Evolutionary conservation across 2,329 filamentous ascomycete species (phyloP).

Genomic region (Fusarium liriodendri): DNA sequence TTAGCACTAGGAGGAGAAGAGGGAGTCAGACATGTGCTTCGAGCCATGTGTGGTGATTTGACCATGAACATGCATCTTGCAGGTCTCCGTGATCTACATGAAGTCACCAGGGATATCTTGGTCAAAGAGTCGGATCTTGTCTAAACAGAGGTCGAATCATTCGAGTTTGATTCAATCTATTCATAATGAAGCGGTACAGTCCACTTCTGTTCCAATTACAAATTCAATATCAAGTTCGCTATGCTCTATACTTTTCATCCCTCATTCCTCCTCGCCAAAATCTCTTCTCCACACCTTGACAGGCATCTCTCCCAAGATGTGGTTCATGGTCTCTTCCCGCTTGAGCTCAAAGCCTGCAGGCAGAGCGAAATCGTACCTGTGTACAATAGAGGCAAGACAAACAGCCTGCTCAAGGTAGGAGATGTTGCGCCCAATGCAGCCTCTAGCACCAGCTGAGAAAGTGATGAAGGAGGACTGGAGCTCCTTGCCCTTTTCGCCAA

Average conservation of each 20-base stretch:
- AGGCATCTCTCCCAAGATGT: background rate
- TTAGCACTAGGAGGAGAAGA: constrained; percentile 23
- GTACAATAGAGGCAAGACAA: background rate
- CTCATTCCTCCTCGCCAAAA: background rate
- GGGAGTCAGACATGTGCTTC: constrained; percentile 15
- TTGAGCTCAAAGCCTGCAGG: background rate
- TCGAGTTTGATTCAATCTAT: background rate
- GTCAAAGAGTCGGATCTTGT: background rate
- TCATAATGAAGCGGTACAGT: background rate
- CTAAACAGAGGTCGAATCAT: background rate
- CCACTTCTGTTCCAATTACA: background rate
- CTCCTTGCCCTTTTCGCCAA: constrained; percentile 1
- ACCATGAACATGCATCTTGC: constrained; percentile 34
- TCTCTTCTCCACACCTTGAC: constrained; percentile 4
- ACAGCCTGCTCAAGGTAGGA: constrained; percentile 2
- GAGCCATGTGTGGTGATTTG: constrained; percentile 21
- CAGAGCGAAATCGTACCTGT: background rate
- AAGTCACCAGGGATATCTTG: constrained; percentile 16
- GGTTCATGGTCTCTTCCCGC: background rate
- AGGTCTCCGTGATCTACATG: constrained; percentile 14
- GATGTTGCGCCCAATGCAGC: background rate
- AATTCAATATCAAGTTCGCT: background rate
- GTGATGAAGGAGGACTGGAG: background rate
- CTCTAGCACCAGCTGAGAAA: background rate
- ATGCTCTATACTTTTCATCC: background rate